These are phyloP conservation scores for Cichorium intybus DNA, from an alignment of 140 eudicot genomes.

Conservation along the genomic window DNA sequence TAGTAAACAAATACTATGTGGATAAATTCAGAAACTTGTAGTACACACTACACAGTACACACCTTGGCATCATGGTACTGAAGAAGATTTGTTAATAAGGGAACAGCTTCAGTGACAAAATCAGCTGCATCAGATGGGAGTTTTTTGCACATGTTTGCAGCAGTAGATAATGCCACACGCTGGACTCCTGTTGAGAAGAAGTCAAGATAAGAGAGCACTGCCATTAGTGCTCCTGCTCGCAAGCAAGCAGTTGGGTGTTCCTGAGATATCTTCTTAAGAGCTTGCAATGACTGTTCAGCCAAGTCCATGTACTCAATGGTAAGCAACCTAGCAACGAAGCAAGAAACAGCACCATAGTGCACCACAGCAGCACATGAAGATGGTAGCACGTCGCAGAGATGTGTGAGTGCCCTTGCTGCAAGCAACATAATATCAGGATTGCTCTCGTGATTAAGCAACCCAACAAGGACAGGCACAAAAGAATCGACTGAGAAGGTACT, in stretches of 20 bases:
- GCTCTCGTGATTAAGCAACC: conserved; percentile 78
- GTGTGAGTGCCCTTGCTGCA: conserved; percentile 90
- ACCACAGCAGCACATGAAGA: conserved; percentile 96
- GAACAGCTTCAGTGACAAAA: conserved; percentile 97
- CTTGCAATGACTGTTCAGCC: conserved; percentile 99
- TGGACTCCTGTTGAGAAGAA: conserved; percentile 99
- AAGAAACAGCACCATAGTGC: conserved; percentile 92
- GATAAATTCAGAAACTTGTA: neutral
- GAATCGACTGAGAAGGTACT: conserved; percentile 90
- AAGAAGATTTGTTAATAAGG: conserved; percentile 88
- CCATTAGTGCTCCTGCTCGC: conserved; percentile 99
- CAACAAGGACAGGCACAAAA: conserved; percentile 88
- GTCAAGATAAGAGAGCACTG: conserved; percentile 94
- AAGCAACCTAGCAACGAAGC: conserved; percentile 86
- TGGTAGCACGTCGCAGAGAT: conserved; percentile 85
- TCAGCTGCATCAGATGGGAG: conserved; percentile 99
- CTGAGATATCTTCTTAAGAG: conserved; percentile 95
- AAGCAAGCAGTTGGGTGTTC: conserved; percentile 99
- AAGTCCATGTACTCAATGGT: conserved; percentile 99
- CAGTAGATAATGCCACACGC: conserved; percentile 96
- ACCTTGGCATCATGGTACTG: conserved; percentile 98
- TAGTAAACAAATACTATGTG: neutral
- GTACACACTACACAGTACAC: conserved; percentile 37
- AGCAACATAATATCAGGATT: conserved; percentile 90
- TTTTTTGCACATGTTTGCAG: conserved; percentile 99